Conservation (phyloP, 2,329 filamentous ascomycete genomes). For the Colletotrichum spinosum region DNA sequence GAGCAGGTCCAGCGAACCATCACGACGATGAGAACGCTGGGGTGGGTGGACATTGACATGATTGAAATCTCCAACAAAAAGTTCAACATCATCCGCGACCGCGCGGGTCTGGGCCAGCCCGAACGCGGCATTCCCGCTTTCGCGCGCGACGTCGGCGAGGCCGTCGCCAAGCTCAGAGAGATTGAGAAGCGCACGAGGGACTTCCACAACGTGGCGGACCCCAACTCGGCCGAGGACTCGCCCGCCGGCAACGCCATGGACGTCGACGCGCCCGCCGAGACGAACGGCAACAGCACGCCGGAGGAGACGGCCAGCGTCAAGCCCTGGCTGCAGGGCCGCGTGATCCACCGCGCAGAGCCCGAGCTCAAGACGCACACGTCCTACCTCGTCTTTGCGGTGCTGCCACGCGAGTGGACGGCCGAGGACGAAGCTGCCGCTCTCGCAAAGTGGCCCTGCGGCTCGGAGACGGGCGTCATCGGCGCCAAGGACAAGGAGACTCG, state of each 20-base stretch:
- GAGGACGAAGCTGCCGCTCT: conserved; percentile 80
- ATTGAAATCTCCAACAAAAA: conserved; percentile 86
- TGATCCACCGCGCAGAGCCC: conserved; percentile 84
- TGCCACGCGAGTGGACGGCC: conserved; percentile 87
- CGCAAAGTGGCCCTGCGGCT: conserved; percentile 72
- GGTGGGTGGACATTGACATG: conserved; percentile 95
- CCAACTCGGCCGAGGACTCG: conserved; percentile 44
- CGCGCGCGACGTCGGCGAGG: conserved; percentile 82
- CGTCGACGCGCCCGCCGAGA: conserved; percentile 41
- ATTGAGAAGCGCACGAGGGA: conserved; percentile 77
- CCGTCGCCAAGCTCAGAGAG: conserved; percentile 76
- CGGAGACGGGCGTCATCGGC: conserved; percentile 64
- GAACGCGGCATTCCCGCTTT: conserved; percentile 79
- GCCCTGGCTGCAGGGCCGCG: conserved; percentile 78
- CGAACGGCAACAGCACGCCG: conserved; percentile 42
- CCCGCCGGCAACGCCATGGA: conserved; percentile 55
- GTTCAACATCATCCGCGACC: conserved; percentile 85
- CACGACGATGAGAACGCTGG: conserved; percentile 79
- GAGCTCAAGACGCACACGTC: conserved; percentile 97
- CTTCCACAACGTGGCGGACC: conserved; percentile 62
- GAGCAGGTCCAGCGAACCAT: conserved; percentile 94
- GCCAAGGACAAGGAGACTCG: conserved; percentile 65
- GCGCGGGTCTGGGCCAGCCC: conserved; percentile 74
- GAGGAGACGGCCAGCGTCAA: conserved; percentile 53
- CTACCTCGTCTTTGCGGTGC: conserved; percentile 92